Evolutionary conservation across 768 basidiomycete genomes (phyloP).

Genomic region (Hydnomerulius pinastri): DNA sequence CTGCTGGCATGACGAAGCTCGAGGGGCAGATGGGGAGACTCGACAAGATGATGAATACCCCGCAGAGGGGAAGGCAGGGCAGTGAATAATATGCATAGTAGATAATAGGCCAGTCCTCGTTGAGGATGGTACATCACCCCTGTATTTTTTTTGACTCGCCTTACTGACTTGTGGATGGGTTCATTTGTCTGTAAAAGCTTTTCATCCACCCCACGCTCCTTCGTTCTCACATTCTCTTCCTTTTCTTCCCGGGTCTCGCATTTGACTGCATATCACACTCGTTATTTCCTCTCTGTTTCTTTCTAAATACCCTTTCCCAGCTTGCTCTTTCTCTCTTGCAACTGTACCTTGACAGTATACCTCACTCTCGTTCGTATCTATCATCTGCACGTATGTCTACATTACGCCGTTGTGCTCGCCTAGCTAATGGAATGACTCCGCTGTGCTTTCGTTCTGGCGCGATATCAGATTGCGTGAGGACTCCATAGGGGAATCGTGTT

Average conservation of each 20-base stretch:
- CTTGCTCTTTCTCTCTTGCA: conserved; percentile 8
- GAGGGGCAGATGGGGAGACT: conserved; percentile 81
- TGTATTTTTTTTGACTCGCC: background rate
- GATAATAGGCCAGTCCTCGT: no score
- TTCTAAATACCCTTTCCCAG: conserved; percentile 5
- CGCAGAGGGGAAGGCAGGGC: conserved; percentile 40
- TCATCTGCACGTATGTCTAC: conserved; percentile 6
- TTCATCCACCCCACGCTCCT: background rate
- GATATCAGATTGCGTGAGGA: background rate
- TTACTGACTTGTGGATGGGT: background rate
- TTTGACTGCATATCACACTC: conserved; percentile 12
- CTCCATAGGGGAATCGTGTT: background rate
- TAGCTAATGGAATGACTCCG: background rate
- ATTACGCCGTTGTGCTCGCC: background rate
- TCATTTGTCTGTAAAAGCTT: background rate
- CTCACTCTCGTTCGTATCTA: conserved; percentile 9
- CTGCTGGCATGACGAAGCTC: conserved; percentile 62
- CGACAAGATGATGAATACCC: conserved; percentile 78
- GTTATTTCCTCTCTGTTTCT: conserved; percentile 11
- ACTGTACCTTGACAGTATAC: conserved; percentile 8
- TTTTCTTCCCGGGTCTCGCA: conserved; percentile 1
- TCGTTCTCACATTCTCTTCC: conserved; percentile 2
- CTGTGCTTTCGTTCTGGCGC: background rate
- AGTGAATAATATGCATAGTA: conserved; percentile 7
- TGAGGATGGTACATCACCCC: background rate